Evolutionary conservation across 2,329 filamentous ascomycete species (phyloP).

Genomic region (Neopestalotiopsis sp.): DNA sequence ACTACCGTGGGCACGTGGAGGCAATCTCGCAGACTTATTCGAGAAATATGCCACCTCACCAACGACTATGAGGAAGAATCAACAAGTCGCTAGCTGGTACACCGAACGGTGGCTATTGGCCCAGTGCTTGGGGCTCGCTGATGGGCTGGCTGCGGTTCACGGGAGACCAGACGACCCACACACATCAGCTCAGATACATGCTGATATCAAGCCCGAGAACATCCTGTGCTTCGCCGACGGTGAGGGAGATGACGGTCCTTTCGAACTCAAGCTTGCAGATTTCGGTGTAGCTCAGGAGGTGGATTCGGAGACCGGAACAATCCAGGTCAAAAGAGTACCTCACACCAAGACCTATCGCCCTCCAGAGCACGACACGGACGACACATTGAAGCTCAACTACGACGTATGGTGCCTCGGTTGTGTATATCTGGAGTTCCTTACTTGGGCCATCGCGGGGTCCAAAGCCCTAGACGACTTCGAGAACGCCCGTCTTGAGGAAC

Average conservation of each 20-base stretch:
- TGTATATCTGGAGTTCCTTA: conserved; percentile 30
- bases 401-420: conserved; percentile 33
- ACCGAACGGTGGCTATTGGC: conserved; percentile 23
- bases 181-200: conserved; percentile 17
- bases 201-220: conserved; percentile 25
- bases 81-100: background rate
- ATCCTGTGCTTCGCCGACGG: conserved; percentile 24
- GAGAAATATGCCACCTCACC: conserved; percentile 8
- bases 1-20: conserved; percentile 22
- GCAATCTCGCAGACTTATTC: conserved; percentile 23
- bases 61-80: too few relatives aligned
- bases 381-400: conserved; percentile 9
- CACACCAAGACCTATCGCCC: conserved; percentile 26
- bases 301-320: background rate
- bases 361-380: conserved; percentile 21
- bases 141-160: background rate
- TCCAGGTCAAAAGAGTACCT: background rate
- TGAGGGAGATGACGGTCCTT: background rate
- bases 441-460: conserved; percentile 20
- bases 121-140: conserved; percentile 24
- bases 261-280: conserved; percentile 24
- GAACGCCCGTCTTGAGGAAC: background rate
- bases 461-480: background rate
- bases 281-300: conserved; percentile 21
- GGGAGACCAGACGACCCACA: background rate